Conservation (phyloP, 805 yeast species). For the Wickerhamomyces ciferrii region DNA sequence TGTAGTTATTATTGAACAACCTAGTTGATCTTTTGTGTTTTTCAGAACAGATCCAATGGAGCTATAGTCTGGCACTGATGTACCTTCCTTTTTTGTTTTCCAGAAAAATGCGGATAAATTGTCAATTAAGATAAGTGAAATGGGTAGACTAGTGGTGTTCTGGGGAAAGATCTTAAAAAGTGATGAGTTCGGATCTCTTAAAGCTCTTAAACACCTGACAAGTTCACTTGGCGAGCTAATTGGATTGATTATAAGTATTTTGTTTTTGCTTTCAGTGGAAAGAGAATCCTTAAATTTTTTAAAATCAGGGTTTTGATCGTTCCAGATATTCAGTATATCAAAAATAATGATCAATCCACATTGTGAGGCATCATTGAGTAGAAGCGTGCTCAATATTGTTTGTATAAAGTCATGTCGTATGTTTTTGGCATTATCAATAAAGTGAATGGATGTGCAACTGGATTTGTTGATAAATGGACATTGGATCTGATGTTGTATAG, state of each 20-base stretch:
- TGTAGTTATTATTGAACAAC: slow-evolving; percentile 5
- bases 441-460: neutral
- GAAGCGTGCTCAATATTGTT: neutral
- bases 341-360: neutral
- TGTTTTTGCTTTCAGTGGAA: neutral
- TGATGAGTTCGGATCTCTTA: neutral
- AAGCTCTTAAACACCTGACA: neutral
- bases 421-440: neutral
- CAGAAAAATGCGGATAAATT: slow-evolving; percentile 5
- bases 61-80: slow-evolving; percentile 1
- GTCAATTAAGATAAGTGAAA: slow-evolving; percentile 1
- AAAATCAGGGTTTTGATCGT: neutral
- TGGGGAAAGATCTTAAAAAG: neutral
- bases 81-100: neutral
- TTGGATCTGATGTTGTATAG: neutral
- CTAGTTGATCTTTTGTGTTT: neutral
- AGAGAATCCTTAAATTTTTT: neutral
- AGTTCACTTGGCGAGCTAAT: neutral
- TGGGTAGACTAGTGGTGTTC: neutral
- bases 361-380: neutral
- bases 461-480: neutral
- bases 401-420: neutral
- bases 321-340: neutral
- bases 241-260: neutral
- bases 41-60: neutral